Conservation (phyloP, 2,329 filamentous ascomycete species). For the Venturia nashicola region DNA sequence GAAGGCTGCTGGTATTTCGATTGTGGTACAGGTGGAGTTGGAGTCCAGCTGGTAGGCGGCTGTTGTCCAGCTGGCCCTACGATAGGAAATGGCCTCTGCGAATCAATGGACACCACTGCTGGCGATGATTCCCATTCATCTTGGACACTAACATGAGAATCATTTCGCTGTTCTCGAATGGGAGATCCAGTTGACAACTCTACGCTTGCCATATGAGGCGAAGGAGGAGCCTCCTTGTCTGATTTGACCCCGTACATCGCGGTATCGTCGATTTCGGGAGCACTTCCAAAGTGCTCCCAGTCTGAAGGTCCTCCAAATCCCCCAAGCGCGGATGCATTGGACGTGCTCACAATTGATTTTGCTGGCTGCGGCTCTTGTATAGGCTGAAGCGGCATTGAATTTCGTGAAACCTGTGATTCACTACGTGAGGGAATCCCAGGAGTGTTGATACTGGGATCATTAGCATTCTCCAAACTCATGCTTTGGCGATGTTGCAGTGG, state of each 20-base stretch:
- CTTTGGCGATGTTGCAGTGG: slow-evolving; percentile 2
- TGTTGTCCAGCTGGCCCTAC: neutral
- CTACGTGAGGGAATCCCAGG: neutral
- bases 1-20: neutral
- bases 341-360: neutral
- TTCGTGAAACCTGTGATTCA: neutral
- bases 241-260: slow-evolving; percentile 16
- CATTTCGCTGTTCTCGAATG: neutral
- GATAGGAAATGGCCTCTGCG: neutral
- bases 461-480: neutral
- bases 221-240: neutral
- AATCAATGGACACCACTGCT: neutral
- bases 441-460: neutral
- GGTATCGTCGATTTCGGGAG: slow-evolving; percentile 24
- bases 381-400: neutral
- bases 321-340: slow-evolving; percentile 5
- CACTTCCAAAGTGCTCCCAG: slow-evolving; percentile 12
- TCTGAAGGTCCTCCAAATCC: slow-evolving; percentile 11
- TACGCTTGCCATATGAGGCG: neutral
- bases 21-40: slow-evolving; percentile 1
- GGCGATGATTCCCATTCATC: neutral
- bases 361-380: neutral
- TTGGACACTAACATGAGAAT: neutral
- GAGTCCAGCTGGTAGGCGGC: neutral
- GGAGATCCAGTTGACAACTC: slow-evolving; percentile 5